These are phyloP conservation scores for Danielia oregonensis DNA, from an alignment of 805 yeast genomes.

Conservation along the genomic window DNA sequence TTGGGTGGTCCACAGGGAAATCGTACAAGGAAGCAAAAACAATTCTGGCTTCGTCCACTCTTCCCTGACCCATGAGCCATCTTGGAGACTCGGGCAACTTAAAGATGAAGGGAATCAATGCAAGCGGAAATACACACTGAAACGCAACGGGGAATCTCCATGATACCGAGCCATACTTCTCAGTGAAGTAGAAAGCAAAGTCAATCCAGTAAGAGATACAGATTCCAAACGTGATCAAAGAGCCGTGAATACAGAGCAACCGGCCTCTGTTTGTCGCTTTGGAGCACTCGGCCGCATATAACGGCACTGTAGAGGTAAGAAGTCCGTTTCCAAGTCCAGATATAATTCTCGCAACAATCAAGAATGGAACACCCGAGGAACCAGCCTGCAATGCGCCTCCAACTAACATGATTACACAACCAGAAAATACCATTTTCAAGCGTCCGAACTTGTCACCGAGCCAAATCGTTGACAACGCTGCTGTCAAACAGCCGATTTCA, in stretches of 20 bases:
- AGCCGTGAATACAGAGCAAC: constrained; percentile 29
- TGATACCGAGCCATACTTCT: constrained; percentile 17
- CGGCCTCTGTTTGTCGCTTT: constrained; percentile 30
- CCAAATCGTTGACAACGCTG: constrained; percentile 19
- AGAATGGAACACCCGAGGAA: constrained; percentile 19
- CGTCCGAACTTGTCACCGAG: constrained; percentile 21
- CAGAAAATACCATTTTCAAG: constrained; percentile 18
- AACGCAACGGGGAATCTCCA: constrained; percentile 36
- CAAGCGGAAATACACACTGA: constrained; percentile 22
- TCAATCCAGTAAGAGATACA: constrained; percentile 35
- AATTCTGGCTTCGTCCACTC: constrained; percentile 25
- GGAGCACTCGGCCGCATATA: constrained; percentile 34
- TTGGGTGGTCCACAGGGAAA: constrained; percentile 19
- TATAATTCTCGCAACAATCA: constrained; percentile 31
- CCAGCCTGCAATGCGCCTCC: constrained; percentile 24
- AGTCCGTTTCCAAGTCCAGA: constrained; percentile 35
- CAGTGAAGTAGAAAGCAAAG: constrained; percentile 31
- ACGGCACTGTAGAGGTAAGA: constrained; percentile 34
- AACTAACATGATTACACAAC: constrained; percentile 17
- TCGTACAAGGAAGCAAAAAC: constrained; percentile 20
- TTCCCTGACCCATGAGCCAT: constrained; percentile 32
- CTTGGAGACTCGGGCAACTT: constrained; percentile 44
- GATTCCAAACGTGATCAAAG: constrained; percentile 22
- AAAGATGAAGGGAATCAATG: constrained; percentile 13
- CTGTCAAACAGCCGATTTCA: constrained; percentile 20